phyloP scores from a whole-genome alignment of 768 basidiomycete genomes.

The Boletellus ananas region DNA sequence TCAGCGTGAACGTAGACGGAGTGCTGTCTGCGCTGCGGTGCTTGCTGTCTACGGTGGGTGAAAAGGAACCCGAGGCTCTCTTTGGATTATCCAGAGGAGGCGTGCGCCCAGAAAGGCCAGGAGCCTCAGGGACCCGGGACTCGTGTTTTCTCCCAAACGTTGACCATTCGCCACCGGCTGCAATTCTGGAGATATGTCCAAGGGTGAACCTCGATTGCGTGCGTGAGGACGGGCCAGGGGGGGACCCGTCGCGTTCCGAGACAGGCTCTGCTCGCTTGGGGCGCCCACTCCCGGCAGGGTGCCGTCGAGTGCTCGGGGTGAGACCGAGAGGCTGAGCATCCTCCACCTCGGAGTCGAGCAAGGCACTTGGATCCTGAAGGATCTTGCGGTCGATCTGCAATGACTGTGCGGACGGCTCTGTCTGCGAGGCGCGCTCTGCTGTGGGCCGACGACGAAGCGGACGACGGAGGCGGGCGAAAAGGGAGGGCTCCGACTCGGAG shows the following conservation, averaged over 20 bases:
- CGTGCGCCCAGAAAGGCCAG: slow-evolving; percentile 5
- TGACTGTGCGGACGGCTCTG: neutral
- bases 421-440: slow-evolving; percentile 10
- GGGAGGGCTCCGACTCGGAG: slow-evolving; percentile 3
- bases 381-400: slow-evolving; percentile 26
- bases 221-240: slow-evolving; percentile 4
- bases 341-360: slow-evolving; percentile 17
- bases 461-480: slow-evolving; percentile 34
- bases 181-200: slow-evolving; percentile 18
- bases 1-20: slow-evolving; percentile 17
- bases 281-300: slow-evolving; percentile 7
- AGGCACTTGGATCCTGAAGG: slow-evolving; percentile 29
- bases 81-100: slow-evolving; percentile 11
- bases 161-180: slow-evolving; percentile 29
- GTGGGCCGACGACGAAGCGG: slow-evolving; percentile 21
- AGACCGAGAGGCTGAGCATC: slow-evolving; percentile 18
- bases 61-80: slow-evolving; percentile 16
- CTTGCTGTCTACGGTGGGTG: slow-evolving; percentile 15
- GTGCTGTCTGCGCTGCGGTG: slow-evolving; percentile 17
- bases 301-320: slow-evolving; percentile 27
- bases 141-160: slow-evolving; percentile 33
- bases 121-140: slow-evolving; percentile 12
- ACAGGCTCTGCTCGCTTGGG: slow-evolving; percentile 2
- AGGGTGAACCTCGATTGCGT: slow-evolving; percentile 10
- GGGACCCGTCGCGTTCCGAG: neutral